Conservation (phyloP, 768 basidiomycete genomes). For the Amanita exitialis region DNA sequence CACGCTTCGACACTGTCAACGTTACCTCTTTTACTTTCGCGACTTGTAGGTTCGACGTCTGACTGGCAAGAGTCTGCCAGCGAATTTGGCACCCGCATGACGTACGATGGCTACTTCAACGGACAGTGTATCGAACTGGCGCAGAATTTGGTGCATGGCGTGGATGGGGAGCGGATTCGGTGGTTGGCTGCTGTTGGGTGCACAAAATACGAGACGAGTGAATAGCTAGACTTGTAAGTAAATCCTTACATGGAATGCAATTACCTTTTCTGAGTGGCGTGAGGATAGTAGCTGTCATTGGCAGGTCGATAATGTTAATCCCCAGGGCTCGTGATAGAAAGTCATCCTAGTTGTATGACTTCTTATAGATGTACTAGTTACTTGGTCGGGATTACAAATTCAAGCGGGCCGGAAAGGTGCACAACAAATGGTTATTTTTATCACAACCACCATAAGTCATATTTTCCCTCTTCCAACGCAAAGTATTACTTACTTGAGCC, state of each 20-base stretch:
- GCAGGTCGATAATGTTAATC: too few species aligned
- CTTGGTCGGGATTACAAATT: not conserved
- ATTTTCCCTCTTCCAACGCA: too few species aligned
- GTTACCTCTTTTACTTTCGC: slow-evolving; percentile 3
- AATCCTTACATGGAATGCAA: not conserved
- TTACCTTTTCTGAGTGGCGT: too few species aligned
- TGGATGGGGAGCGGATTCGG: not conserved
- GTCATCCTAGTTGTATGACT: too few species aligned
- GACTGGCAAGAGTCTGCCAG: not conserved
- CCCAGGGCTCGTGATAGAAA: too few species aligned
- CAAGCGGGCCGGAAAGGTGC: too few species aligned
- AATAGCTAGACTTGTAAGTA: not conserved
- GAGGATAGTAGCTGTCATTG: too few species aligned
- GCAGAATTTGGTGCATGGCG: not conserved
- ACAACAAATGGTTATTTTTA: too few species aligned
- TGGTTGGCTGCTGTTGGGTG: slow-evolving; percentile 1
- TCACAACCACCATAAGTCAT: too few species aligned
- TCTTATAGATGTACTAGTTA: not conserved
- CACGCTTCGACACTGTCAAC: slow-evolving; percentile 26
- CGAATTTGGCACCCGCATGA: not conserved
- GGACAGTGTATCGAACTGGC: not conserved
- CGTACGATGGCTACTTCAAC: not conserved
- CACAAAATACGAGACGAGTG: not conserved
- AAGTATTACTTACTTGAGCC: too few species aligned
- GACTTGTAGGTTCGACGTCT: slow-evolving; percentile 1